Evolutionary conservation across 192 early-diverging fungal genomes (phyloP), one percentile per base, ranked within the genome.

Genomic region (Coemansia asiatica): DNA sequence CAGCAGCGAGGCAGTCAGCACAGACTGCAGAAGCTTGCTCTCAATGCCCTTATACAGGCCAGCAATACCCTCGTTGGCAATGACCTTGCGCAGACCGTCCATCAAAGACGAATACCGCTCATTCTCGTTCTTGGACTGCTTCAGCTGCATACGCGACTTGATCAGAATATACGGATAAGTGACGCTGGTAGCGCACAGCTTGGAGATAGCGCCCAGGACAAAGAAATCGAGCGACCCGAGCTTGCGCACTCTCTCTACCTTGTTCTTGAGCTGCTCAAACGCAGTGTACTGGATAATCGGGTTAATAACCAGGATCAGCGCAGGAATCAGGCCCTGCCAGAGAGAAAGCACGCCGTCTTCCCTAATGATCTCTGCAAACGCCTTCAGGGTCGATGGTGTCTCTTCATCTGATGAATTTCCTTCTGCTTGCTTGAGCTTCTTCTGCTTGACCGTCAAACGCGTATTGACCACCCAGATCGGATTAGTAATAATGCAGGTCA

Each of bases 381-480:
- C 86, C 67, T 69, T 56, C 46, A 70, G 57, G 8, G 88, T 69
- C 21, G 85, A 86, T 44, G 84, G 59, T 31, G 64, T 47, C 25
- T 60, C n/a, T n/a, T n/a, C 40, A 26, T 27, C 59, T 6, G 40
- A 46, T 1, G 12, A 13, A 59, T n/a, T n/a, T n/a, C 84, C 87
- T 6, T 83, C 69, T 7, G 74, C 60, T 22, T 86, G 85, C 74
- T 91, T 87, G 38, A 61, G 60, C 64, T 66, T 75, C 74, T 81
- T 81, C 61, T 81, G 79, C 82, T 92, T 91, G 68, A 93, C 92
- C 4, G 92, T 88, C 70, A 91, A 84, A 48, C 96, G 88, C 29
- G 93, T 97, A 86, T 99, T 99, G 49, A 99, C 87, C 54, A 96
- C 94, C 97, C 97, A 99, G 67, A 99, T 95, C 22, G 97, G 97